These are phyloP conservation scores for Coniosporium tulheliwenetii DNA, from an alignment of 2,329 filamentous ascomycete genomes.

Conservation along the genomic window DNA sequence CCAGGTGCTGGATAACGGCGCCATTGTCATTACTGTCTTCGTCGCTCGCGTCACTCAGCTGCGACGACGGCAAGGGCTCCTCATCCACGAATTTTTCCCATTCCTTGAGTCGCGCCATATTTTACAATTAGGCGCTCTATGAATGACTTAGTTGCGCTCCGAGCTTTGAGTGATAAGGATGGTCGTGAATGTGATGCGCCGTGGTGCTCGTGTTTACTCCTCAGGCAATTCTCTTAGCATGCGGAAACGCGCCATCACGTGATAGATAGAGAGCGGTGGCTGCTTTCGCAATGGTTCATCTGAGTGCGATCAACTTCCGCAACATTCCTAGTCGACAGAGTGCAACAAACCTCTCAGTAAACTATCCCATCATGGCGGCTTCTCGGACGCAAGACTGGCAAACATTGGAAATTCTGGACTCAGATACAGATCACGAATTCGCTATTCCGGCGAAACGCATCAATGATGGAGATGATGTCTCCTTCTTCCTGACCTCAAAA, in stretches of 20 bases:
- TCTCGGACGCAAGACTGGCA: background rate
- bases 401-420: constrained; percentile 27
- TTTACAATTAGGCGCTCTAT: too few relatives aligned
- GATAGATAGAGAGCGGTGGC: background rate
- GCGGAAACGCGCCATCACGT: background rate
- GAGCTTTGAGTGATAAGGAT: too few relatives aligned
- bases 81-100: too few relatives aligned
- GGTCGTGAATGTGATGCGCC: too few relatives aligned
- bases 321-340: too few relatives aligned
- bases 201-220: too few relatives aligned
- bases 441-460: constrained; percentile 61
- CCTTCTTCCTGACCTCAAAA: constrained; percentile 60
- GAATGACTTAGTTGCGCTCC: too few relatives aligned
- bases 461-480: constrained; percentile 68
- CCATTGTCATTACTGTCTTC: background rate
- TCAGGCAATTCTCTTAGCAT: background rate
- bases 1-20: background rate
- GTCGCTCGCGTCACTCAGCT: background rate
- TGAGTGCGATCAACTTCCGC: too few relatives aligned
- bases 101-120: too few relatives aligned
- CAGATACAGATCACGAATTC: constrained; percentile 40
- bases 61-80: background rate
- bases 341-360: constrained; percentile 3
- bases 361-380: constrained; percentile 4
- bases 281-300: too few relatives aligned